Evolutionary conservation across 106 monocot species (phyloP), one percentile per base, ranked within the genome.

Genomic region (Chionographis japonica): DNA sequence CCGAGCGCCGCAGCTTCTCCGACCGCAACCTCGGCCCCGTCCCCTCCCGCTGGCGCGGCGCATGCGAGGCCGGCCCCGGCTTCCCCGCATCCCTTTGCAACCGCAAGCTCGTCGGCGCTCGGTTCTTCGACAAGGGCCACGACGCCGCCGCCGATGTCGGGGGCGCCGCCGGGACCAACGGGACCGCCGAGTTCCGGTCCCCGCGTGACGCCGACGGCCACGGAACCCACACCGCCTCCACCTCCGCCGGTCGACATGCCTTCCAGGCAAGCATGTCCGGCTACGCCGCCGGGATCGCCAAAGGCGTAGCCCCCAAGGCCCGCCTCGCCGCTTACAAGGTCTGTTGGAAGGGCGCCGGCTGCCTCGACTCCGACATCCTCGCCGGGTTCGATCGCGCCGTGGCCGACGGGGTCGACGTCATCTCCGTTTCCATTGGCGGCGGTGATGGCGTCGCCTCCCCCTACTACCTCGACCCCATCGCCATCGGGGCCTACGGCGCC

Each of bases 301-400:
- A 97, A 72, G 95, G 95, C 40, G 95, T 97, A 38, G 95, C 95
- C 9, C 95, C 95, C 7, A 97, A 97, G 68, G 81, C 95, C 1
- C 68, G 95, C 5, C 17, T 97, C 36, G 88, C 95, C 3, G 82
- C 68, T 38, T 97, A 97, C 75, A 97, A 97, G 62, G 95, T 97
- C 2, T 97, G 95, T 78, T 97, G 95, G 95, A 88, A 80, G 68
- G 82, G 77, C 4, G 63, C 89, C 4, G 95, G 95, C 12, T 97
- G 95, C 52, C 63, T 97, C n/a, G 95, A 97, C 74, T 97, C 95
- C 52, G 95, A 97, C 68, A 97, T 97, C 20, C 84, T 97, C 39
- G 95, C 95, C 57, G 95, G 89, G 3, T 97, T 97, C 78, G 95
- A 97, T 52, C 36, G 74, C 39, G 95, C 95, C 6, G 92, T 97